Conservation (phyloP, 2,329 filamentous ascomycete species). For the Fusarium sacchari region DNA sequence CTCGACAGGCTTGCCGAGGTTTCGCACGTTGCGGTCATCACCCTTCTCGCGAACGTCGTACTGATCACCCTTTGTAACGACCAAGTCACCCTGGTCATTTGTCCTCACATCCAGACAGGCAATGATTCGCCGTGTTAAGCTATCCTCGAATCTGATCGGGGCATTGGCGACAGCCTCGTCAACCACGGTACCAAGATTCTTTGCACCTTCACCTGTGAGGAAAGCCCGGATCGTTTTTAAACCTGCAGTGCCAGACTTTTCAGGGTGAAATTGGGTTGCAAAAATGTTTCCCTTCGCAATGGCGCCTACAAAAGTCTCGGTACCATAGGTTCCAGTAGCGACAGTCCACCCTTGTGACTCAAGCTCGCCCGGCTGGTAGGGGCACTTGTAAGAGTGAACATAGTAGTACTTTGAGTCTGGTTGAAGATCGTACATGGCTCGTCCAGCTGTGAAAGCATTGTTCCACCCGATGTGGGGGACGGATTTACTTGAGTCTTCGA, state of each 20-base stretch:
- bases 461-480: slow-evolving; percentile 99
- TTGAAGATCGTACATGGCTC: slow-evolving; percentile 77
- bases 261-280: slow-evolving; percentile 96
- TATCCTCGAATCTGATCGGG: slow-evolving; percentile 58
- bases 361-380: slow-evolving; percentile 77
- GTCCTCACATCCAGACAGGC: slow-evolving; percentile 95
- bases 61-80: slow-evolving; percentile 98
- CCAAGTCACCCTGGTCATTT: slow-evolving; percentile 93
- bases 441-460: slow-evolving; percentile 74
- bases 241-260: slow-evolving; percentile 93
- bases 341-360: slow-evolving; percentile 89
- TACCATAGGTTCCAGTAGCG: slow-evolving; percentile 88
- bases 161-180: slow-evolving; percentile 24
- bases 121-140: slow-evolving; percentile 91
- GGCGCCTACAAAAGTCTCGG: slow-evolving; percentile 91
- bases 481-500: slow-evolving; percentile 80
- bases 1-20: slow-evolving; percentile 95
- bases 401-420: slow-evolving; percentile 97
- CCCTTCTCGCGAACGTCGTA: slow-evolving; percentile 96
- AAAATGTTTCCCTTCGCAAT: slow-evolving; percentile 86
- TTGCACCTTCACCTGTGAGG: slow-evolving; percentile 73
- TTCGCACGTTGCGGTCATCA: slow-evolving; percentile 74
- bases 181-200: slow-evolving; percentile 55
- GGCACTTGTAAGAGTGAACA: slow-evolving; percentile 91
- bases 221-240: slow-evolving; percentile 87